Evolutionary conservation across 139 green algal species (phyloP).

Genomic region (Pseudopediastrum boryanum): DNA sequence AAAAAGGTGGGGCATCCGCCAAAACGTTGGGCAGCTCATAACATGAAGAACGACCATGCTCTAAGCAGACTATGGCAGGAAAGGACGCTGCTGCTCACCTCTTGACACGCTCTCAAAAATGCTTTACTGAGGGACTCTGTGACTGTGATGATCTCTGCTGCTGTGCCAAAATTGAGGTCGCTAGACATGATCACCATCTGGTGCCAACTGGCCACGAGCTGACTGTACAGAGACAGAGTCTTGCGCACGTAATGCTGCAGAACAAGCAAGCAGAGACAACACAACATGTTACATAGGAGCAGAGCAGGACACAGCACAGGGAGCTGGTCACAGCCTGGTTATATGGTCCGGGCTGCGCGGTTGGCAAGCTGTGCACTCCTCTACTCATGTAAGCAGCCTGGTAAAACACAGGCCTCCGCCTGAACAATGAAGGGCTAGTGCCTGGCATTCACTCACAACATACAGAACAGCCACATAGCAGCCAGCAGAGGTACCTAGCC

Average conservation of each 20-base stretch:
- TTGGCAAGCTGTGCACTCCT: background rate
- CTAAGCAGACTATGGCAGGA: background rate
- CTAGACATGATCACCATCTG: conserved; percentile 1
- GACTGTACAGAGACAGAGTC: conserved; percentile 18
- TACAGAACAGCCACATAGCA: too few species aligned
- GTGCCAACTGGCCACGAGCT: conserved; percentile 22
- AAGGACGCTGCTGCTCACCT: background rate
- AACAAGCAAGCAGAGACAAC: background rate
- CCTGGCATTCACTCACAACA: too few species aligned
- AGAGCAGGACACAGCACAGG: background rate
- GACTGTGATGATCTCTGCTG: conserved; percentile 25
- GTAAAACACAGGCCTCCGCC: too few species aligned
- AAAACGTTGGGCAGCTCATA: background rate
- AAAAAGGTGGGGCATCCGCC: background rate
- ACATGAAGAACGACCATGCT: background rate
- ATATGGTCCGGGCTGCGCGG: background rate
- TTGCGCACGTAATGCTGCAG: conserved; percentile 1
- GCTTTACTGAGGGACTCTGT: background rate
- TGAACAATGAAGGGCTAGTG: too few species aligned
- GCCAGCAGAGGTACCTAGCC: too few species aligned
- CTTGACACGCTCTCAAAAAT: conserved; percentile 6
- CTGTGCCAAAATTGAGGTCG: conserved; percentile 12
- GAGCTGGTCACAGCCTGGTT: background rate
- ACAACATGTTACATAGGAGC: background rate
- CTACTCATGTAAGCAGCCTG: too few species aligned